Evolutionary conservation across 2,329 filamentous ascomycete species (phyloP), one percentile per base, ranked within the genome.

Genomic region (Didymellaceae sp.): DNA sequence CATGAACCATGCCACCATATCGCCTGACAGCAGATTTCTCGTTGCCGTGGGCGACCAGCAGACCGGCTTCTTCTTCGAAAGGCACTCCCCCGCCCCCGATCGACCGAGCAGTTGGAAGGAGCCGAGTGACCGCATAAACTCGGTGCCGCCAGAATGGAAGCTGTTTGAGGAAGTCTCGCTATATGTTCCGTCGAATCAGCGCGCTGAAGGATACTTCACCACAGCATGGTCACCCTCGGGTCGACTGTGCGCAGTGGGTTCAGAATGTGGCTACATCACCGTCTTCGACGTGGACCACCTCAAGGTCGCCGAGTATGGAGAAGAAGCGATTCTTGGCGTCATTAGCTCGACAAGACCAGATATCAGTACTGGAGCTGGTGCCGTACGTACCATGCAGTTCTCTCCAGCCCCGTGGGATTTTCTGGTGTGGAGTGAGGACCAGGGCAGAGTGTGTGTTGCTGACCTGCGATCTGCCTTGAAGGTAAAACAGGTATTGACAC

Each of bases 1-100:
- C 58, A 93, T 97, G 77, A 99, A 99, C 65, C 91, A 95, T 66
- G 90, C 92, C 25, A 85, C 92, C n/a, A 87, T 99, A 43, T 97
- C 93, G 6, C 94, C 93, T 0, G 89, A 97, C 68, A 93, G 92
- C 1, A 83, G 81, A 16, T 75, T 93, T 9, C 79, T 97, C 16
- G 82, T 92, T 5, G 90, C 91, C 2, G 89, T 97, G 33, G 89
- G 93, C 31, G 94, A 99, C 68, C 88, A 92, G 63, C 88, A 91
- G 1, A 89, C 86, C 57, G 84, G 93, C 16, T 97, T 94, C 72
- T 86, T 97, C 58, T 94, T 96, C 71, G 78, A 83, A 57, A 80
- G 87, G 56, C n/a, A 35, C 20, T 37, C 77, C 59, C 49, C 34
- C 3, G 61, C 74, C 32, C 58, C 71, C 37, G 60, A 55, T 18